A percentile compares a stretch with the other conserved stretches of the same genome.
Conservation (phyloP, 495 filamentous ascomycete species). For the Xylaria grammica region DNA sequence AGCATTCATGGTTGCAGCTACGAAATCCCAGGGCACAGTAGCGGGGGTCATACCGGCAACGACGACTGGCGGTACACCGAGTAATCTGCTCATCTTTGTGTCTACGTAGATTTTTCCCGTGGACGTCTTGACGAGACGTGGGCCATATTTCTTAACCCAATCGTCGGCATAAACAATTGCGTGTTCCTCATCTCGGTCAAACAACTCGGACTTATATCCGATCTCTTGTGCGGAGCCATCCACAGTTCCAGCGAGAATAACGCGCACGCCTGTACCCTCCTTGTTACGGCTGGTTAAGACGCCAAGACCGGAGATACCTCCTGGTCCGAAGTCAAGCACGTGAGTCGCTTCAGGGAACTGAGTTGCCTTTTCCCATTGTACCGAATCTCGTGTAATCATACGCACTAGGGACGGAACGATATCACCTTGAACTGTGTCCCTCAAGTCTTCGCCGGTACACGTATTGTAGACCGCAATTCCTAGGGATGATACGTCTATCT, state of each 20-base stretch:
- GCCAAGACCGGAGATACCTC: conserved; percentile 93
- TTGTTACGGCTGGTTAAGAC: conserved; percentile 98
- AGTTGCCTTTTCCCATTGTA: conserved; percentile 94
- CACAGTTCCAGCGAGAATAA: conserved; percentile 90
- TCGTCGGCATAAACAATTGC: conserved; percentile 96
- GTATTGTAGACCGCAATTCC: conserved; percentile 88
- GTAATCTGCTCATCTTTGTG: conserved; percentile 94
- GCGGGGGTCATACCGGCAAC: conserved; percentile 92
- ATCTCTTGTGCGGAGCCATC: conserved; percentile 88
- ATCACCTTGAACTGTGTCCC: conserved; percentile 60
- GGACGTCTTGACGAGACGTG: conserved; percentile 84
- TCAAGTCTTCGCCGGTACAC: conserved; percentile 80
- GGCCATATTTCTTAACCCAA: conserved; percentile 96
- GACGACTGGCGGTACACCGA: conserved; percentile 89
- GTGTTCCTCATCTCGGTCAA: conserved; percentile 90
- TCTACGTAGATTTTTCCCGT: conserved; percentile 88
- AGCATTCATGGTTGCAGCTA: conserved; percentile 89
- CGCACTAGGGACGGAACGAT: conserved; percentile 83
- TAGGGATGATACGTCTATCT: conserved; percentile 69
- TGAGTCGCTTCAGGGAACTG: conserved; percentile 88
- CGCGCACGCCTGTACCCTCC: conserved; percentile 94
- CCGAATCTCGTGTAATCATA: conserved; percentile 90
- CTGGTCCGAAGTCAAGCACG: conserved; percentile 94
- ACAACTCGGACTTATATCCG: conserved; percentile 95
- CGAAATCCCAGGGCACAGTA: conserved; percentile 91